These are phyloP conservation scores for Xylaria intraflava DNA, from an alignment of 495 filamentous ascomycete genomes.

Conservation along the genomic window DNA sequence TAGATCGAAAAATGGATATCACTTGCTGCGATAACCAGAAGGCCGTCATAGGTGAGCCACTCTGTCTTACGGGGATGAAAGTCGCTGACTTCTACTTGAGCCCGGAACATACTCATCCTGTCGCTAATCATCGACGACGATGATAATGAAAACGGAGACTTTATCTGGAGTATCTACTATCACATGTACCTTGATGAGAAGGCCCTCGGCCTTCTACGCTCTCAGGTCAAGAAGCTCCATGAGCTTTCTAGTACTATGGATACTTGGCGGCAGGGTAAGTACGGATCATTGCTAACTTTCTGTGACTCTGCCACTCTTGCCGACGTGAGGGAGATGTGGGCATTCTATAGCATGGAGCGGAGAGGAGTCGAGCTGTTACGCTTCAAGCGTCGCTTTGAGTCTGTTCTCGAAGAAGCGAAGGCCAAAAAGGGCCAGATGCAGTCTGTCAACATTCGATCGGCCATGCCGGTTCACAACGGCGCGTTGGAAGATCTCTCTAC, in stretches of 20 bases:
- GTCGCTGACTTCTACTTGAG: slow-evolving; percentile 12
- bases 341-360: slow-evolving; percentile 10
- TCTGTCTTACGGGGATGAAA: neutral
- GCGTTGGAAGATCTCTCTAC: slow-evolving; percentile 17
- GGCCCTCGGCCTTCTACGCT: slow-evolving; percentile 12
- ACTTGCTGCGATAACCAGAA: slow-evolving; percentile 26
- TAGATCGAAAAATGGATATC: slow-evolving; percentile 21
- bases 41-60: slow-evolving; percentile 20
- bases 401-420: neutral
- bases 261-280: slow-evolving; percentile 17
- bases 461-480: neutral
- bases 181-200: slow-evolving; percentile 15
- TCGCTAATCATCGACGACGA: slow-evolving; percentile 22
- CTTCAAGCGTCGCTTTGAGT: slow-evolving; percentile 11
- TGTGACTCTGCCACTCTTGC: slow-evolving; percentile 20
- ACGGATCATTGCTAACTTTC: slow-evolving; percentile 22
- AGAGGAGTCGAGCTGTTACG: neutral
- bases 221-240: slow-evolving; percentile 18
- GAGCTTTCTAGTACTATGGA: slow-evolving; percentile 13
- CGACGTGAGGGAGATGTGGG: slow-evolving; percentile 19
- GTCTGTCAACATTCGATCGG: neutral
- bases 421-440: neutral
- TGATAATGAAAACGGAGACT: neutral
- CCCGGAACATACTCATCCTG: slow-evolving; percentile 26
- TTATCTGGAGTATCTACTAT: slow-evolving; percentile 24